Percentiles rank a stretch among this genome's conserved stretches.
phyloP scores from a whole-genome alignment of 192 early-diverging fungal genomes.

The Podila epigama region DNA sequence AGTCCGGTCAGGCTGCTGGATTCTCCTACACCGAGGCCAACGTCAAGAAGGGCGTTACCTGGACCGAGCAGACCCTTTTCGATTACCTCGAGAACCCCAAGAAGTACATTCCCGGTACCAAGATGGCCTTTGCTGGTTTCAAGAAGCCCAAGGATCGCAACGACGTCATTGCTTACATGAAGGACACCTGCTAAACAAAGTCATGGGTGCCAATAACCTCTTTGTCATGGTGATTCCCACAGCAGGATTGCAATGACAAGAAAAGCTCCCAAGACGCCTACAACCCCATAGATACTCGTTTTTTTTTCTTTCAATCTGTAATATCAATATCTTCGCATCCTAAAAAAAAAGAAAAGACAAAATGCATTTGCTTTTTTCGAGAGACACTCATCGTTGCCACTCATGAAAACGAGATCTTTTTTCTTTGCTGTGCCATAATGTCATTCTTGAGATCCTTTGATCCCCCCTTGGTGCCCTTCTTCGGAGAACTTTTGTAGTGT shows the following conservation, averaged over 20 bases:
- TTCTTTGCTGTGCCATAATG: no score
- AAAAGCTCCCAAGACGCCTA: no score
- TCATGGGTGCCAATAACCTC: background rate
- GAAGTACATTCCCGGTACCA: slow-evolving; percentile 87
- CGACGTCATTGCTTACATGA: slow-evolving; percentile 93
- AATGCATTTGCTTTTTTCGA: no score
- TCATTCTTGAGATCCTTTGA: no score
- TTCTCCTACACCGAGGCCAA: slow-evolving; percentile 96
- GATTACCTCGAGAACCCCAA: slow-evolving; percentile 99
- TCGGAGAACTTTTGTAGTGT: no score
- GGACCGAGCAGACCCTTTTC: slow-evolving; percentile 92
- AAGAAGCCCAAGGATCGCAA: slow-evolving; percentile 84
- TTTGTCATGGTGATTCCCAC: background rate
- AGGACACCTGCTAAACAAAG: slow-evolving; percentile 58
- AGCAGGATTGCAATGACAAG: no score
- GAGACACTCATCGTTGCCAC: no score
- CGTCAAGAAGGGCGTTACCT: slow-evolving; percentile 82
- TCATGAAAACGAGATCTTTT: no score
- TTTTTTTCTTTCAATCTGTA: no score
- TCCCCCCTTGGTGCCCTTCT: no score
- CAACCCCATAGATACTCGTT: no score
- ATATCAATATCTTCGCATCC: background rate
- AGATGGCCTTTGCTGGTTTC: slow-evolving; percentile 98
- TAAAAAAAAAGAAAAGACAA: no score
- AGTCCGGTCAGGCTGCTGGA: slow-evolving; percentile 85